These are phyloP conservation scores for Penicillium sp. DNA, from an alignment of 2,329 filamentous ascomycete genomes.

Conservation along the genomic window DNA sequence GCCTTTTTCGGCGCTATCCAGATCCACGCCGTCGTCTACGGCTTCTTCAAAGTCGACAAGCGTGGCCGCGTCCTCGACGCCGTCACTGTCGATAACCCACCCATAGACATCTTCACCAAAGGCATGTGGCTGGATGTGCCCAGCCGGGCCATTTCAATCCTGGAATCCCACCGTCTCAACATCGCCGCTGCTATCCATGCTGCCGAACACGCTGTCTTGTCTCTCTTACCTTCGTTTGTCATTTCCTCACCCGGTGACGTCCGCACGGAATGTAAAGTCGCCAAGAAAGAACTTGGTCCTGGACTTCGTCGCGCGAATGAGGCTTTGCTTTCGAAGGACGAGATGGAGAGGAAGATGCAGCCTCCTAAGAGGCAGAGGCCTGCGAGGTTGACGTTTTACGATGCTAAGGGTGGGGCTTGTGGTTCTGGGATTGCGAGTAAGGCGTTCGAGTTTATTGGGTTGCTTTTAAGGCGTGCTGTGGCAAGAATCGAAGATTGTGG, in stretches of 20 bases:
- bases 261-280: conserved; percentile 87
- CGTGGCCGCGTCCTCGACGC: conserved; percentile 82
- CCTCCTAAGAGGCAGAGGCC: conserved; percentile 66
- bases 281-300: conserved; percentile 78
- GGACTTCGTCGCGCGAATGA: conserved; percentile 34
- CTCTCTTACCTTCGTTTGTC: conserved; percentile 84
- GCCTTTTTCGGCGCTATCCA: conserved; percentile 85
- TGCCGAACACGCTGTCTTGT: conserved; percentile 85
- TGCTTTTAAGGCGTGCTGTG: conserved; percentile 70
- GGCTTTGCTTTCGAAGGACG: conserved; percentile 8
- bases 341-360: conserved; percentile 20
- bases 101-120: conserved; percentile 76
- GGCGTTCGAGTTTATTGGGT: conserved; percentile 86
- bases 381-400: conserved; percentile 87
- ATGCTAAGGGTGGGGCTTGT: conserved; percentile 79
- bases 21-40: conserved; percentile 84
- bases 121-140: conserved; percentile 97
- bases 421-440: conserved; percentile 86
- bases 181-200: conserved; percentile 88
- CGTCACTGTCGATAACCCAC: conserved; percentile 87
- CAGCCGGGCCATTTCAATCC: conserved; percentile 69
- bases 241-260: conserved; percentile 87
- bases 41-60: conserved; percentile 95
- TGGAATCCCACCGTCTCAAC: conserved; percentile 68
- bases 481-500: conserved; percentile 69